phyloP scores from a whole-genome alignment of 2,329 filamentous ascomycete species.

The Pestalotiopsis sp. region DNA sequence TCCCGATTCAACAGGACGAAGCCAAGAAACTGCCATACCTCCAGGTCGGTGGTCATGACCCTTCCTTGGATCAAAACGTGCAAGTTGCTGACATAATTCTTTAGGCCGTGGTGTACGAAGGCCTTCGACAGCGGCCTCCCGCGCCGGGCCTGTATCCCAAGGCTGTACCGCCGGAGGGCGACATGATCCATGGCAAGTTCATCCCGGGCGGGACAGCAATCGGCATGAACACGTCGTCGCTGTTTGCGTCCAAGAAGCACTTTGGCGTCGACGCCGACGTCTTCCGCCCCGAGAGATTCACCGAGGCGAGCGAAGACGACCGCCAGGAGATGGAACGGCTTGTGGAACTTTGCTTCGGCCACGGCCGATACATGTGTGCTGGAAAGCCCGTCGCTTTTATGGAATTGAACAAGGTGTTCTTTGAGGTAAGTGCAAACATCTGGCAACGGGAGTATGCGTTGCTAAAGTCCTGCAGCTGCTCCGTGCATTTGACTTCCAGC shows the following conservation, averaged over 20 bases:
- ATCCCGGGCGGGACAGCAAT: constrained; percentile 40
- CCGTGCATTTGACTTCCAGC: constrained; percentile 32
- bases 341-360: constrained; percentile 42
- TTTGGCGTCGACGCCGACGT: constrained; percentile 39
- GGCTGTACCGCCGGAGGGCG: constrained; percentile 29
- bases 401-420: constrained; percentile 44
- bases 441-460: neutral
- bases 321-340: constrained; percentile 35
- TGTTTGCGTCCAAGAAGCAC: constrained; percentile 33
- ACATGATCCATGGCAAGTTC: constrained; percentile 31
- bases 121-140: constrained; percentile 35
- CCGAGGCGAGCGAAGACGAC: constrained; percentile 34
- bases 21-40: constrained; percentile 34
- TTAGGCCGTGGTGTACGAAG: constrained; percentile 38
- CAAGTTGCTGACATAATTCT: neutral
- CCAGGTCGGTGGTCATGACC: constrained; percentile 10
- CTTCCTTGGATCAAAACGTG: neutral
- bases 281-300: constrained; percentile 49
- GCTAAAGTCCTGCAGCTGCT: constrained; percentile 16
- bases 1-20: constrained; percentile 24
- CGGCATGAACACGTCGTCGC: constrained; percentile 36
- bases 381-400: constrained; percentile 45
- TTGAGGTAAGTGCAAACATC: constrained; percentile 37
- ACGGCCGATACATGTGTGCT: constrained; percentile 41
- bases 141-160: constrained; percentile 28